Evolutionary conservation across 257 asterid species (phyloP), one percentile per base, ranked within the genome.

Genomic region (Fraxinus cuspidata): DNA sequence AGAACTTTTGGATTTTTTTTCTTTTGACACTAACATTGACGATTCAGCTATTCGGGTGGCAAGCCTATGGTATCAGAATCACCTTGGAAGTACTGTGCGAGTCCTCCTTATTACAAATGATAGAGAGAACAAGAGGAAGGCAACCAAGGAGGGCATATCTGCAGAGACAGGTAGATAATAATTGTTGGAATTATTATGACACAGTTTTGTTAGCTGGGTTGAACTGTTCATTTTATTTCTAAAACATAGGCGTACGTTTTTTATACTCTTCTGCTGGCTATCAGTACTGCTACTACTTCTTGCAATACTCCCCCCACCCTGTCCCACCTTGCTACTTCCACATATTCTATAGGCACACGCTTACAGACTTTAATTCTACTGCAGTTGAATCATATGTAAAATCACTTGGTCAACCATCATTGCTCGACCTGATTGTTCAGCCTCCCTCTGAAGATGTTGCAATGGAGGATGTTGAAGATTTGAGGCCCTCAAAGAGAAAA

Each of bases 381-480:
- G 85, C 96, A 93, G 99, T 96, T 74, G 99, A 96, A 82, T 87
- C 98, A 72, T 96, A 88, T 82, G 98, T 93, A 85, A 96, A 88
- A 74, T 88, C 89, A 28, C 98, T 96, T 81, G 96, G 89, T 83
- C 91, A 90, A 80, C 94, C 95, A 18, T 96, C 91, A 82, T 79
- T 96, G 83, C 96, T 93, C 76, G 99, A 96, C 77, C 91, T 96
- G 70, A 90, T 96, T 80, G 98, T 89, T 86, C 99, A 92, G 82
- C 89, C 99, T 85, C 78, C 88, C 31, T 78, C 90, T 69, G 94
- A 85, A 85, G 99, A 92, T 83, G 86, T 84, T 67, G 79, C 64
- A n/a, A 92, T 93, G 97, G 97, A 86, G 80, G 96, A 90, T 78
- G 92, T 85, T n/a, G 98, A 93, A 78, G 98, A 93, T 81, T 73